phyloP scores from a whole-genome alignment of 306 rosid genomes.

The Macrotyloma uniflorum region DNA sequence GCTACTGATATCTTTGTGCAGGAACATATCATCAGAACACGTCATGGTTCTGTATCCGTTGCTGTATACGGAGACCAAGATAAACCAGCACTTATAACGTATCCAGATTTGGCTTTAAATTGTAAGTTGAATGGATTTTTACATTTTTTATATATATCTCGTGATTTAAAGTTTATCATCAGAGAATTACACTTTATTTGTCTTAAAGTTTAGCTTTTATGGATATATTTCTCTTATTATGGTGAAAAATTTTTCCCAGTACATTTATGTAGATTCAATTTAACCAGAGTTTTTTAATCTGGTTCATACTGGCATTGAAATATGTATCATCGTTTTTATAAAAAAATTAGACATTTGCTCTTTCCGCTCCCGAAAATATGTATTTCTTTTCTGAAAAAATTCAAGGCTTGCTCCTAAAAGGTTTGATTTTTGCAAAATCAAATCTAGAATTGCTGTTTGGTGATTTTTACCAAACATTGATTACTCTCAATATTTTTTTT shows the following conservation, averaged over 20 bases:
- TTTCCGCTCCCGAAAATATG: neutral
- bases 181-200: neutral
- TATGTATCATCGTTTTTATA: neutral
- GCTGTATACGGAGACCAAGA: conserved; percentile 90
- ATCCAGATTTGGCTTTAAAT: conserved; percentile 94
- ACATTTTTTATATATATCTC: conserved; percentile 13
- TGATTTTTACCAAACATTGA: neutral
- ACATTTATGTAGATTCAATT: neutral
- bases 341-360: neutral
- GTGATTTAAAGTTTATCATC: neutral
- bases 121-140: conserved; percentile 58
- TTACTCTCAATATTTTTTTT: conserved; percentile 8
- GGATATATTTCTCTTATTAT: neutral
- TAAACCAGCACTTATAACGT: conserved; percentile 92
- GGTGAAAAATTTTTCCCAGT: neutral
- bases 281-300: conserved; percentile 1
- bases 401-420: conserved; percentile 8
- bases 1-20: conserved; percentile 47
- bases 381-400: neutral
- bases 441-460: neutral
- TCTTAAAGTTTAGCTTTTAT: neutral
- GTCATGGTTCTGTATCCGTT: conserved; percentile 72
- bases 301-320: neutral
- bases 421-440: conserved; percentile 17
- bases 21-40: conserved; percentile 83